Evolutionary conservation across 495 filamentous ascomycete genomes (phyloP).

Genomic region (Xylaria longipes): DNA sequence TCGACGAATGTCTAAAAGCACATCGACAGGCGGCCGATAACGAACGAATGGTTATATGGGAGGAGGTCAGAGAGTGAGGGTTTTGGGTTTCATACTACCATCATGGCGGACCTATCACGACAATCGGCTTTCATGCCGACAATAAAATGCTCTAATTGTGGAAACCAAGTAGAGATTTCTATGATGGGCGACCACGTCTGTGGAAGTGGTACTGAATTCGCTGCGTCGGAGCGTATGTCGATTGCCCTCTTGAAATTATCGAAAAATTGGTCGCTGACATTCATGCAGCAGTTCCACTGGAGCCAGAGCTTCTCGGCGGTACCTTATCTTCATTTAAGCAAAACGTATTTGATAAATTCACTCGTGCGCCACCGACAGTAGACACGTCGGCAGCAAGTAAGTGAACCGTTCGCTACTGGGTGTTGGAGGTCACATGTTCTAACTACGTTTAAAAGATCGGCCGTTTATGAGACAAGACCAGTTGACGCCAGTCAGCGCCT

Average conservation of each 20-base stretch:
- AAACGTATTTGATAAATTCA: constrained; percentile 49
- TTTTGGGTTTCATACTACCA: constrained; percentile 4
- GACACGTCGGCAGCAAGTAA: constrained; percentile 65
- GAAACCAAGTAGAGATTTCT: constrained; percentile 83
- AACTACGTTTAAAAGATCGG: constrained; percentile 58
- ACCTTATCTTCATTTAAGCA: constrained; percentile 34
- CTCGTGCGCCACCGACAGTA: constrained; percentile 54
- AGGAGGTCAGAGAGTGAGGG: background rate
- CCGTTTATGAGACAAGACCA: constrained; percentile 64
- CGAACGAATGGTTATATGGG: constrained; percentile 30
- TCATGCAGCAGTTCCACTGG: constrained; percentile 45
- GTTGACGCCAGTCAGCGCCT: constrained; percentile 66
- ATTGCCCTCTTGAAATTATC: constrained; percentile 17
- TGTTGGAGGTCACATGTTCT: constrained; percentile 33
- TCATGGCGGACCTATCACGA: constrained; percentile 58
- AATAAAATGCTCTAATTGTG: constrained; percentile 95
- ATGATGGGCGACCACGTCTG: constrained; percentile 93
- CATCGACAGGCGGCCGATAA: constrained; percentile 21
- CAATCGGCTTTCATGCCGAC: constrained; percentile 80
- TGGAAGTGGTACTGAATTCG: constrained; percentile 37
- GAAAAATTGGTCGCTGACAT: constrained; percentile 26
- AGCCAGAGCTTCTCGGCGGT: constrained; percentile 43
- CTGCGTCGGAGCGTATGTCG: constrained; percentile 48
- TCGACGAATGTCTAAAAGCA: constrained; percentile 28
- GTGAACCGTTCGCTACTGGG: constrained; percentile 30